Evolutionary conservation across 805 yeast genomes (phyloP), one percentile per base, ranked within the genome.

Genomic region (Sugiyamaella floridensis): DNA sequence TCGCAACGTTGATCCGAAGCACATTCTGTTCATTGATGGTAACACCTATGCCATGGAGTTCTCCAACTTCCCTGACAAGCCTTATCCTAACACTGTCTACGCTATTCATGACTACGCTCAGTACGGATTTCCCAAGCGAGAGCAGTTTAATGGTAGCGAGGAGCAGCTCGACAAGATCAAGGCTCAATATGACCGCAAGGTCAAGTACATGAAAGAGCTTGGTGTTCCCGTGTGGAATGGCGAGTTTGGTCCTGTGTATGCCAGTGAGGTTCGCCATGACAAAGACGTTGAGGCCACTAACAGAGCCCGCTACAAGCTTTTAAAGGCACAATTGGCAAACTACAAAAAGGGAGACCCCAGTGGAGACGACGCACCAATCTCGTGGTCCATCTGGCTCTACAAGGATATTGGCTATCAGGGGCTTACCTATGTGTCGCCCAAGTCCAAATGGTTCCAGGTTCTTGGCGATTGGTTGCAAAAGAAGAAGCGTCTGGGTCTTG

Each of bases 361-460:
- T 4, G 78, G 79, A 14, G 78, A 74, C 60, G 65, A 65, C 5
- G 32, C 70, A 10, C 74, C 78, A 18, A 76, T 76, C 50, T 60
- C 72, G 28, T 77, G 80, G 80, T 74, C 79, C 6, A 76, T 77
- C 52, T 77, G 81, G 81, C 64, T 76, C 8, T 77, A 77, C 63
- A 77, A 77, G 61, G 80, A 77, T 60, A 72, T 77, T 60, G 80
- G 81, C 0, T 76, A 66, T 61, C 80, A 77, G 65, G 80, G 79
- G 1, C 61, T 77, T 57, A 70, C 77, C 14, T 75, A 69, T 55
- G 79, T 76, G 32, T 63, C 71, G 10, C 78, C 80, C 37, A 58
- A 68, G 16, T 72, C 79, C 40, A 68, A 70, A 55, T 75, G 76
- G 69, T 74, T 61, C 59, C 49, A 71, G 54, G 60, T 76, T 7